These are phyloP conservation scores for Rhododendron williamsianum DNA, from an alignment of 148 eudicot species.

Conservation along the genomic window DNA sequence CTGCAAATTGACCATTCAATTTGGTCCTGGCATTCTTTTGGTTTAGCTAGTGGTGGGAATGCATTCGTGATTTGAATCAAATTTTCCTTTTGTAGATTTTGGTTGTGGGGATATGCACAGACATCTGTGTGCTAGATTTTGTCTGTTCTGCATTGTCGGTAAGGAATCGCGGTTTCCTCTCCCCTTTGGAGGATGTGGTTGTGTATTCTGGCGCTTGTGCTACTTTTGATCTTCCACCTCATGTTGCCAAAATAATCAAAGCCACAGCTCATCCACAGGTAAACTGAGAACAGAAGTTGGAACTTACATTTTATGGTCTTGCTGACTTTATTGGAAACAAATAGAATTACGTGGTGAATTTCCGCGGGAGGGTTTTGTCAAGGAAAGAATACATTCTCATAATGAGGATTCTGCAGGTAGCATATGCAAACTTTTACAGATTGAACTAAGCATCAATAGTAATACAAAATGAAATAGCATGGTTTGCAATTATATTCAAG, in stretches of 20 bases:
- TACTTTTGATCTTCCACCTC: constrained; percentile 75
- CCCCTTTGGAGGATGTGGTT: constrained; percentile 73
- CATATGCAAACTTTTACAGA: background rate
- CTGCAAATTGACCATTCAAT: background rate
- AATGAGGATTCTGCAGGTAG: background rate
- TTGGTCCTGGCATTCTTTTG: background rate
- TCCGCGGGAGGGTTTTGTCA: background rate
- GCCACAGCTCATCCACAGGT: constrained; percentile 91
- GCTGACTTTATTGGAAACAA: background rate
- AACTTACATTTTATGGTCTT: background rate
- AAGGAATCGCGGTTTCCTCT: constrained; percentile 72
- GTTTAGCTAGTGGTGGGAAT: background rate
- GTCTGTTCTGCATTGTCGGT: constrained; percentile 78
- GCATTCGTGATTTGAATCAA: background rate
- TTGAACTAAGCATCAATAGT: background rate
- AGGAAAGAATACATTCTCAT: background rate
- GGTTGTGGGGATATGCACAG: constrained; percentile 95
- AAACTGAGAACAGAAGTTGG: background rate
- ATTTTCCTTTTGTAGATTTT: constrained; percentile 47
- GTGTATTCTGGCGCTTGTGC: constrained; percentile 88
- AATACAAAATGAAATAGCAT: background rate
- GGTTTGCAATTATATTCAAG: background rate
- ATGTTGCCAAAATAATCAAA: constrained; percentile 47
- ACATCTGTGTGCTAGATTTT: constrained; percentile 86
- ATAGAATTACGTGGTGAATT: background rate